Evolutionary conservation across 1,139 yeast species (phyloP), one percentile per base, ranked within the genome.

Genomic region (Taphrina populina): DNA sequence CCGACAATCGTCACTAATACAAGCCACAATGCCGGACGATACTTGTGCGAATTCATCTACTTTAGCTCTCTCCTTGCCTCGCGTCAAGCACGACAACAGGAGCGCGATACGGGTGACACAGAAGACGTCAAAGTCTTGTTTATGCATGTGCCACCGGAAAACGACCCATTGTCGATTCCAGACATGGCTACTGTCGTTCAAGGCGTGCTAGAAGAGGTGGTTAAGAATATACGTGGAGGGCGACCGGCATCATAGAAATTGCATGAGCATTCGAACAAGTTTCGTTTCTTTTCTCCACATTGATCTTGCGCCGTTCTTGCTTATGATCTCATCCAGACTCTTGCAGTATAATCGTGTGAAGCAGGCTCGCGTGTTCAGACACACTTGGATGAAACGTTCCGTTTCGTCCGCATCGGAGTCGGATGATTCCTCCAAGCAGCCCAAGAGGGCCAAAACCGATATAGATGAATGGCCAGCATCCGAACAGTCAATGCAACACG

Each of bases 401-500:
- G 20, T 30, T 15, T 11, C 35, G 8, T 29, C 47, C 4, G 34
- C 11, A 10, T n/a, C 29, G 15, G 47, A 43, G 29, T 43, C 47
- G 1, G 47, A 43, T 30, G 47, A 43, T 32, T 43, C 47, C 15
- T 30, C 47, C 19, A 43, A 43, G 5, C 37, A 37, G 2, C 27
- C 27, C 15, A 43, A 43, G 33, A 24, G 47, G n/a, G 39, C 37
- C 2, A 49, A 39, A 27, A 32, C 45, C 7, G 37, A 20, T 30
- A 49, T 27, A n/a, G 45, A 32, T 13, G 54, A 49, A 23, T 49
- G 54, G 54, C 54, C 54, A 11, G 45, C 54, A 10, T 30, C 54
- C n/a, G 24, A 21, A 10, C 40, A 13, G 10, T 40, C 46, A 2
- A 49, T 49, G 39, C 33, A 15, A n/a, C 24, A 23, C 0, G 54